Base-by-base conservation (phyloP, 2,329 filamentous ascomycete species). In the Penicillium sp. region DNA sequence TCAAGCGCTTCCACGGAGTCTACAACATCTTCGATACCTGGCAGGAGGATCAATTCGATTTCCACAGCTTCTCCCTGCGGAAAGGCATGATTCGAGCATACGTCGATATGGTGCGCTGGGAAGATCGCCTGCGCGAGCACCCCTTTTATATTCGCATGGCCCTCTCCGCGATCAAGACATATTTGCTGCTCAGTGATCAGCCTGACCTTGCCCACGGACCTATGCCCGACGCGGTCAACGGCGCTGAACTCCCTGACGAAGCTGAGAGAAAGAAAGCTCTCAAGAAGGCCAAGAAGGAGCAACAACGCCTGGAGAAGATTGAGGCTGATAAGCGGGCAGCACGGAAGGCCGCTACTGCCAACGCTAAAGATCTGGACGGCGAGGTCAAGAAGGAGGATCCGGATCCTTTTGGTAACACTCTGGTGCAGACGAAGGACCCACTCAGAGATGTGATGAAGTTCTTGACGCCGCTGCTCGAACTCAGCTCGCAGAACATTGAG, bases 41-140 rank as follows among this genome's bases (percentile, higher is more conserved):
- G 93, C 86, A 94, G 62, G 94, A 98, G 64, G 93, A 98, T 57
- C 93, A 98, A 60, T 96, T 97, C 58, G 93, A 98, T 64, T 98
- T 98, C 74, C 94, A 98, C 74, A 88, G 82, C 63, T 98, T 98
- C 68, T 96, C 89, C 14, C 74, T 98, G n/a, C 78, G 93, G 14
- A 98, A 97, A 68, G 94, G 94, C 10, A 91, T 95, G 74, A 87
- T 97, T 45, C 78, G 91, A 41, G 87, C 93, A 1, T 98, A 98
- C 62, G 75, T 98, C 27, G 90, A 96, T 56, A 95, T 98, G 88
- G 77, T 98, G 32, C 81, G 86, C 54, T 98, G 93, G 94, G 91
- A 97, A 63, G 90, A 98, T 61, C 81, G 83, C 47, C 70, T 97
- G 30, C 83, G 89, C 39, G 86, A 94, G 56, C 93, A 98, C 63